These are phyloP conservation scores for Narthecium ossifragum DNA, from an alignment of 106 monocot genomes.

Conservation along the genomic window DNA sequence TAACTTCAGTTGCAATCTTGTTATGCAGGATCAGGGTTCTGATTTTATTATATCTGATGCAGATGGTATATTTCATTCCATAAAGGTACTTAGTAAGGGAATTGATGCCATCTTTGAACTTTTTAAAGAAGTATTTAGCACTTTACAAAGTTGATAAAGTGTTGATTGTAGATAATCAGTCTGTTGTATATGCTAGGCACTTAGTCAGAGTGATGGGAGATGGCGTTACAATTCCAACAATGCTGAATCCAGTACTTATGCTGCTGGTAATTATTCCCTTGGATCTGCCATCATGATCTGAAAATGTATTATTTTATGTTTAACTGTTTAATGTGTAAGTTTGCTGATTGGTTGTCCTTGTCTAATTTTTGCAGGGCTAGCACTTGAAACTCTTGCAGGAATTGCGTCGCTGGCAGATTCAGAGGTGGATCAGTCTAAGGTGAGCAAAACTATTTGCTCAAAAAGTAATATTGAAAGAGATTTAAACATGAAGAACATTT, in stretches of 20 bases:
- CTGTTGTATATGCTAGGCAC: constrained; percentile 30
- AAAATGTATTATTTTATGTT: background rate
- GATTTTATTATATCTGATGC: constrained; percentile 45
- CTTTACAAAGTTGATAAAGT: background rate
- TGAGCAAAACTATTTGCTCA: constrained; percentile 20
- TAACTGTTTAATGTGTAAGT: background rate
- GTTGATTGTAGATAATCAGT: background rate
- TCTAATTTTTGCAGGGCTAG: constrained; percentile 45
- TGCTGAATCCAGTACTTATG: constrained; percentile 77
- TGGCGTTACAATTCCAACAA: constrained; percentile 77
- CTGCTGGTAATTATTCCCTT: constrained; percentile 64
- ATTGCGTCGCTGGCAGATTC: constrained; percentile 59
- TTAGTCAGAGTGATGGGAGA: constrained; percentile 95
- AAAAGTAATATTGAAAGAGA: no score
- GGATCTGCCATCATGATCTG: background rate
- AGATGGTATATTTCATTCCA: constrained; percentile 58
- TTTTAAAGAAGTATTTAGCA: constrained; percentile 1
- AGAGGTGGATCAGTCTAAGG: constrained; percentile 86
- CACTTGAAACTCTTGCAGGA: constrained; percentile 87
- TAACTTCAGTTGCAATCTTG: background rate
- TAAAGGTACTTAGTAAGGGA: constrained; percentile 60
- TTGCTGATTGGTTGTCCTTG: constrained; percentile 1
- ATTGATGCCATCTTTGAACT: background rate
- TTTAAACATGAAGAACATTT: no score
- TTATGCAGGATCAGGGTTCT: constrained; percentile 64